Conservation (phyloP, 2,329 filamentous ascomycete species). For the Sclerotinia spermophila region DNA sequence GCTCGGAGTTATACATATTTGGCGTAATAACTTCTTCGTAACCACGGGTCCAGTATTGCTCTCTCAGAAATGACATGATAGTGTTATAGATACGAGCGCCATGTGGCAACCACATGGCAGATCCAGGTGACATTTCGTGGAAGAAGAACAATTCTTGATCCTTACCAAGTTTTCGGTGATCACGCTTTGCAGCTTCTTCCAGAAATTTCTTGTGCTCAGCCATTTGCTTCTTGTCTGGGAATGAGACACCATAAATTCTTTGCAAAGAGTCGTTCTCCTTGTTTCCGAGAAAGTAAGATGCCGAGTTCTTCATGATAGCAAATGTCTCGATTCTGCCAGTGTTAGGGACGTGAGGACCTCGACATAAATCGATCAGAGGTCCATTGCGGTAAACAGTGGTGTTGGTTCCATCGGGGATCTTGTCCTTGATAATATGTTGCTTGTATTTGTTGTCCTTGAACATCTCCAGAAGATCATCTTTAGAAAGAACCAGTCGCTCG, state of each 20-base stretch:
- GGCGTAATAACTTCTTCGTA: conserved; percentile 95
- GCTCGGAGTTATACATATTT: conserved; percentile 89
- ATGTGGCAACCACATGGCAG: conserved; percentile 87
- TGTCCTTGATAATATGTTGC: conserved; percentile 93
- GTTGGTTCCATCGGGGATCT: conserved; percentile 81
- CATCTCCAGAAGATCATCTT: conserved; percentile 91
- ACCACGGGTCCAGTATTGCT: conserved; percentile 87
- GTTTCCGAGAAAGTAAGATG: conserved; percentile 90
- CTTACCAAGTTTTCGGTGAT: conserved; percentile 88
- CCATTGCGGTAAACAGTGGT: conserved; percentile 93
- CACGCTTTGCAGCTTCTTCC: conserved; percentile 95
- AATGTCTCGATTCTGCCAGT: conserved; percentile 94
- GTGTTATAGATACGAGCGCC: conserved; percentile 93
- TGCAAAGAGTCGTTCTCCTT: conserved; percentile 92
- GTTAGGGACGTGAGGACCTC: conserved; percentile 90
- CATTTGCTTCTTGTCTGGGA: conserved; percentile 93
- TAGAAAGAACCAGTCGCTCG: conserved; percentile 82
- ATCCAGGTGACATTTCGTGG: conserved; percentile 88
- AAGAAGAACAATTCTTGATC: conserved; percentile 99
- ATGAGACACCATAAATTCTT: conserved; percentile 93
- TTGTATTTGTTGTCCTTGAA: conserved; percentile 99
- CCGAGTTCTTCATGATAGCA: conserved; percentile 76
- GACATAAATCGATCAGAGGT: conserved; percentile 89
- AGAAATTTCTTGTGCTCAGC: conserved; percentile 91
- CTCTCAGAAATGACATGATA: conserved; percentile 73